Percentiles rank a stretch among this genome's conserved stretches.
These are phyloP conservation scores for Cenococcum geophilum DNA, from an alignment of 495 filamentous ascomycete species.

Conservation along the genomic window DNA sequence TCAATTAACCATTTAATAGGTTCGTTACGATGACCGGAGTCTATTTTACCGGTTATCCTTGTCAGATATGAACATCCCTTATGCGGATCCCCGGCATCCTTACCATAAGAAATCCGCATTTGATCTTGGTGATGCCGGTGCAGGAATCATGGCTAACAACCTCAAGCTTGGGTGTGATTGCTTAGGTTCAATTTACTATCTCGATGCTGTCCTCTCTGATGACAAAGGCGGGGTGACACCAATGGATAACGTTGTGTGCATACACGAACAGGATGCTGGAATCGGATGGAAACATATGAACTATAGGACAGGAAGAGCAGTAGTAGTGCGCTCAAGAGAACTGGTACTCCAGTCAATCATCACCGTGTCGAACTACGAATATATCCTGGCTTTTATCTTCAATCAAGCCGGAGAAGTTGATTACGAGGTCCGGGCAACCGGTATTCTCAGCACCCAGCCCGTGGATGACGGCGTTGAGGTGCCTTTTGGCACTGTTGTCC, in stretches of 20 bases:
- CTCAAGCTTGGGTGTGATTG: conserved; percentile 48
- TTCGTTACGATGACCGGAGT: conserved; percentile 60
- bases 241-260: conserved; percentile 69
- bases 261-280: conserved; percentile 69
- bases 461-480: conserved; percentile 63
- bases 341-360: conserved; percentile 63
- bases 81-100: conserved; percentile 64
- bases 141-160: conserved; percentile 70
- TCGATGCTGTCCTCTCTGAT: conserved; percentile 52
- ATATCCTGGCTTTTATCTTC: conserved; percentile 76
- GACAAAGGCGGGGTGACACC: conserved; percentile 53
- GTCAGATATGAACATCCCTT: conserved; percentile 74
- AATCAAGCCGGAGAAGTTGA: conserved; percentile 75
- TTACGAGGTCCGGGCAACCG: conserved; percentile 76
- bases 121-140: conserved; percentile 70
- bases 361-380: conserved; percentile 60
- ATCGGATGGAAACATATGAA: conserved; percentile 82
- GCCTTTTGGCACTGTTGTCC: conserved; percentile 78
- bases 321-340: conserved; percentile 62
- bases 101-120: conserved; percentile 76
- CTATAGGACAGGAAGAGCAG: conserved; percentile 62
- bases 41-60: conserved; percentile 64
- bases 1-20: conserved; percentile 13
- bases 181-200: conserved; percentile 70
- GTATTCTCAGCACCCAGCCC: conserved; percentile 77